These are phyloP conservation scores for Phytophthora litchii DNA, from an alignment of 352 stramenopile genomes.

Conservation along the genomic window DNA sequence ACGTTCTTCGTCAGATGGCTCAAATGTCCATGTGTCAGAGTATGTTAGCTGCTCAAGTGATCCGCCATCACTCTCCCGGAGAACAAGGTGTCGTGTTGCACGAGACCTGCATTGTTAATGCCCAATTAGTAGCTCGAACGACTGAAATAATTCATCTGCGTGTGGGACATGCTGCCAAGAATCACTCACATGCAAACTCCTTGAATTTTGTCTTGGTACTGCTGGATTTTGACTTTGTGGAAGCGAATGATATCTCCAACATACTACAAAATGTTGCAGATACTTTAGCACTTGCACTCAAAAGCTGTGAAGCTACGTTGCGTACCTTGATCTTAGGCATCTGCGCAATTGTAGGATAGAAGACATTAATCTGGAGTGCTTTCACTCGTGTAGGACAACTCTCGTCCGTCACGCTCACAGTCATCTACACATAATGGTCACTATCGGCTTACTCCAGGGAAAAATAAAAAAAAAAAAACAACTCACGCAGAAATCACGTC, in stretches of 20 bases:
- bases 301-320: background rate
- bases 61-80: constrained; percentile 39
- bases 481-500: constrained; percentile 73
- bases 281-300: background rate
- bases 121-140: background rate
- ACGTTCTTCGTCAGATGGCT: constrained; percentile 54
- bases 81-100: constrained; percentile 62
- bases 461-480: constrained; percentile 1
- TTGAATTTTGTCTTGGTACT: constrained; percentile 62
- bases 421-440: constrained; percentile 57
- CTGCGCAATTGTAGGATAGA: constrained; percentile 56
- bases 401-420: constrained; percentile 69
- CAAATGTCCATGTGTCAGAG: constrained; percentile 69
- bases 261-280: constrained; percentile 36
- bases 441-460: background rate
- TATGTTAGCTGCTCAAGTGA: constrained; percentile 53
- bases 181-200: constrained; percentile 54
- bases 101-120: constrained; percentile 27
- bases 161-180: background rate
- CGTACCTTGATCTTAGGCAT: constrained; percentile 71
- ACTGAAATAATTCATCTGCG: background rate
- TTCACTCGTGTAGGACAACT: constrained; percentile 54
- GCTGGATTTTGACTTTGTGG: constrained; percentile 75
- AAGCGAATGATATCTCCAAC: constrained; percentile 83
- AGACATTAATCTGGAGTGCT: constrained; percentile 72